Base-by-base conservation (phyloP, 2,329 filamentous ascomycete species). In the Neocucurbitaria cava region DNA sequence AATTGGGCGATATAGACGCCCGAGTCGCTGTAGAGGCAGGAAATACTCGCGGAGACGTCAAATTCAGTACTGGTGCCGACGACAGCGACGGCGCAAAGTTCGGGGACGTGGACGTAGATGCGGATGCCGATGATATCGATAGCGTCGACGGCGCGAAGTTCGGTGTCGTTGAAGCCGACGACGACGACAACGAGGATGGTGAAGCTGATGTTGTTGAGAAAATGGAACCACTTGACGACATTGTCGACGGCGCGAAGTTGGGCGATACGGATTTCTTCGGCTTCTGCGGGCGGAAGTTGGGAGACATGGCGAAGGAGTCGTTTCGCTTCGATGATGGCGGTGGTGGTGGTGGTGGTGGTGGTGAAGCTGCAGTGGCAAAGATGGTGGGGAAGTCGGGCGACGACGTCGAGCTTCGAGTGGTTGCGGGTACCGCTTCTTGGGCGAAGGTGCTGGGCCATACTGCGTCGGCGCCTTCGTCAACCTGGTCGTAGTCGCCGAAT, bases 401-500 rank as follows among this genome's bases (percentile, higher is more conserved):
- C 11, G 58, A 66, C 11, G 58, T 52, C 1, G 60, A 61, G 11
- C 47, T 46, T 13, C 39, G n/a, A n/a, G n/a, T 42, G n/a, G 42
- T 21, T 6, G 40, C 18, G 41, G 28, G 5, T 7, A 49, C 46
- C 24, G 48, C 11, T 11, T 46, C 39, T 46, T 24, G 28, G 2
- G 48, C 47, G n/a, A 45, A 52, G 2, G 45, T 46, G 23, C 46
- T 59, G 8, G 65, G 64, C 70, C 70, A 72, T 20, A 62, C 40
- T 2, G 62, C 42, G 20, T 68, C 47, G 11, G 59, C 53, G 3
- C 56, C 67, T 7, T 68, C 61, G 15, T 72, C 64, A 28, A 68
- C 52, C 24, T 62, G 59, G n/a, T 68, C 65, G 47, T 66, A 70
- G 49, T 64, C 66, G 3, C 59, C 65, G 11, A 70, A 49, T 4